A percentile compares a stretch with the other conserved stretches of the same genome.
phyloP scores from a whole-genome alignment of 108 stramenopile species.

The Cyclotella distinguenda region DNA sequence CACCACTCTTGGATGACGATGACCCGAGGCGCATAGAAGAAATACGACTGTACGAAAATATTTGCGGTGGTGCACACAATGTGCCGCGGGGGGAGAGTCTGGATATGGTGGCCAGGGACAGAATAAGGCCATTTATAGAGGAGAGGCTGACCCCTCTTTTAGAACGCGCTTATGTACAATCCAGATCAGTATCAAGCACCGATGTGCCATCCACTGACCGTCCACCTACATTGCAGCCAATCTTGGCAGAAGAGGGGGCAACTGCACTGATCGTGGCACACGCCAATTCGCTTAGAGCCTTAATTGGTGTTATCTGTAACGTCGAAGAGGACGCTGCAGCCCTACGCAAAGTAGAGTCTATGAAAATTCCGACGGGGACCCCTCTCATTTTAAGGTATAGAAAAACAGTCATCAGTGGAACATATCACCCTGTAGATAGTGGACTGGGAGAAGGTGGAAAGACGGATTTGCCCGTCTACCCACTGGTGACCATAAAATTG shows the following conservation, averaged over 20 bases:
- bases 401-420: constrained; percentile 1
- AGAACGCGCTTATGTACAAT: constrained; percentile 22
- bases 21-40: constrained; percentile 53
- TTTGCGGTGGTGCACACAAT: constrained; percentile 47
- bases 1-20: constrained; percentile 46
- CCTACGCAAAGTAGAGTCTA: constrained; percentile 44
- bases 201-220: not conserved
- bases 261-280: constrained; percentile 62
- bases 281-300: constrained; percentile 60
- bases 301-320: constrained; percentile 58
- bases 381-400: constrained; percentile 51
- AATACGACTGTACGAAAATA: constrained; percentile 28
- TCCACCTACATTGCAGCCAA: not conserved
- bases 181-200: not conserved
- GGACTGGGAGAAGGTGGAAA: not conserved
- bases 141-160: constrained; percentile 46
- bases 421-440: constrained; percentile 21
- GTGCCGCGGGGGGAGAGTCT: constrained; percentile 58
- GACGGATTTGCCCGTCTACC: constrained; percentile 22
- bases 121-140: constrained; percentile 55
- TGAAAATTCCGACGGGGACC: constrained; percentile 55
- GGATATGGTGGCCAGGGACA: constrained; percentile 51
- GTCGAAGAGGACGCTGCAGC: constrained; percentile 51
- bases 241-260: constrained; percentile 27
- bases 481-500: constrained; percentile 14